phyloP scores from a whole-genome alignment of 768 basidiomycete genomes.

The Dioszegia aurantiaca region DNA sequence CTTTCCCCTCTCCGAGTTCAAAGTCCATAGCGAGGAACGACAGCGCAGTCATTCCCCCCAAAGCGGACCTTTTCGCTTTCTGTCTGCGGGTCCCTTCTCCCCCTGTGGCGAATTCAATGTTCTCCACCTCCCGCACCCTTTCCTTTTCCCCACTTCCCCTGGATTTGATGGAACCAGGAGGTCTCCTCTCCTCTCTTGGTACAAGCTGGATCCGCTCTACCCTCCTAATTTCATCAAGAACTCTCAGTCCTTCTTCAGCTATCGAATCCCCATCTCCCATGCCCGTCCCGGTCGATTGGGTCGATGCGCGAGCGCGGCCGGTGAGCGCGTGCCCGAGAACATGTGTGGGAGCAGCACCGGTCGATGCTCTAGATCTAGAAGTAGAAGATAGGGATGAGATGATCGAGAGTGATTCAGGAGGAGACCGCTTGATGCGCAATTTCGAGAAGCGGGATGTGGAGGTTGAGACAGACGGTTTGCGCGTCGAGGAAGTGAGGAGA shows the following conservation, averaged over 20 bases:
- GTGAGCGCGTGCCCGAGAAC: too few relatives aligned
- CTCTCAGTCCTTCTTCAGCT: slow-evolving; percentile 8
- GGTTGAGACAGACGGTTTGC: not conserved
- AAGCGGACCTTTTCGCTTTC: not conserved
- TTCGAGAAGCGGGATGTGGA: slow-evolving; percentile 4
- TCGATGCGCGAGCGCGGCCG: too few relatives aligned
- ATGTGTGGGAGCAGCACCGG: too few relatives aligned
- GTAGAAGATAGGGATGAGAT: not conserved
- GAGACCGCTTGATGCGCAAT: slow-evolving; percentile 1
- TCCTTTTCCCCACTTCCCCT: too few relatives aligned
- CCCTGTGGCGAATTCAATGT: too few relatives aligned
- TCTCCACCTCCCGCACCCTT: too few relatives aligned
- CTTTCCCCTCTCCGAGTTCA: too few relatives aligned
- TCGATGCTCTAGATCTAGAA: too few relatives aligned
- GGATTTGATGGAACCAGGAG: too few relatives aligned
- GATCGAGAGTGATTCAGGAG: not conserved
- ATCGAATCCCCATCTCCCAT: slow-evolving; percentile 1
- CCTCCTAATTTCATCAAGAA: slow-evolving; percentile 1
- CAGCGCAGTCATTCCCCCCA: slow-evolving; percentile 10
- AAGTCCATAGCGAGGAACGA: slow-evolving; percentile 7
- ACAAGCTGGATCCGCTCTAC: slow-evolving; percentile 1
- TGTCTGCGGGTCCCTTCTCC: too few relatives aligned
- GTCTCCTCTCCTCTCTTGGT: too few relatives aligned
- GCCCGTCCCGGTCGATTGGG: not conserved
- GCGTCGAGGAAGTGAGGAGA: not conserved